Conservation (phyloP, 768 basidiomycete genomes). For the Auricularia heimuer region DNA sequence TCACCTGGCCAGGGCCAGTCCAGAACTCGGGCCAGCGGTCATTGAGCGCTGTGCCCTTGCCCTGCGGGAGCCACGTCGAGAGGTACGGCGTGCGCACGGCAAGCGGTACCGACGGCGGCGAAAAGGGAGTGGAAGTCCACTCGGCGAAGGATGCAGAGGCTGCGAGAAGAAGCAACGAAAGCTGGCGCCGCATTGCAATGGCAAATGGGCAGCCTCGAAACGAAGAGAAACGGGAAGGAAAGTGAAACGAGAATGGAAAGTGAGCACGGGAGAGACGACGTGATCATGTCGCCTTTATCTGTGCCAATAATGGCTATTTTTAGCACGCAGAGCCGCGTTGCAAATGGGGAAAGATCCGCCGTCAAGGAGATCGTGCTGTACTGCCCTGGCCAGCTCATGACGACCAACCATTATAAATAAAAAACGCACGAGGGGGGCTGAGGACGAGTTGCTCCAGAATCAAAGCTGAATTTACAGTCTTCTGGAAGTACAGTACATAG, state of each 20-base stretch:
- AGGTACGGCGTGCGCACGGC: conserved; percentile 10
- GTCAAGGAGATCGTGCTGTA: no score
- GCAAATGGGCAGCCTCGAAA: neutral
- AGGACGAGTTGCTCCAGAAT: no score
- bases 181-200: neutral
- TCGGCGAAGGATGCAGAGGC: neutral
- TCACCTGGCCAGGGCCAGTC: conserved; percentile 4
- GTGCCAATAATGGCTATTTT: no score
- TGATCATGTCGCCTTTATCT: neutral
- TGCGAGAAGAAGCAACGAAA: neutral
- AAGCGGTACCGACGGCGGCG: conserved; percentile 5
- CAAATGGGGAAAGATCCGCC: no score
- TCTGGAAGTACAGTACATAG: no score
- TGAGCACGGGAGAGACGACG: neutral
- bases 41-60: conserved; percentile 6
- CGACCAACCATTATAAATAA: no score
- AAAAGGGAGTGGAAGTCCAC: neutral
- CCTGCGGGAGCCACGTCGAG: conserved; percentile 9
- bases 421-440: no score
- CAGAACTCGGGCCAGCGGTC: conserved; percentile 8
- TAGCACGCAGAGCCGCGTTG: no score
- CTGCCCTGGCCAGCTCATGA: no score
- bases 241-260: neutral
- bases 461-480: no score
- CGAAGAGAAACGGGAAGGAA: neutral